These are phyloP conservation scores for Hyaloscypha bicolor DNA, from an alignment of 495 filamentous ascomycete genomes.

Conservation along the genomic window DNA sequence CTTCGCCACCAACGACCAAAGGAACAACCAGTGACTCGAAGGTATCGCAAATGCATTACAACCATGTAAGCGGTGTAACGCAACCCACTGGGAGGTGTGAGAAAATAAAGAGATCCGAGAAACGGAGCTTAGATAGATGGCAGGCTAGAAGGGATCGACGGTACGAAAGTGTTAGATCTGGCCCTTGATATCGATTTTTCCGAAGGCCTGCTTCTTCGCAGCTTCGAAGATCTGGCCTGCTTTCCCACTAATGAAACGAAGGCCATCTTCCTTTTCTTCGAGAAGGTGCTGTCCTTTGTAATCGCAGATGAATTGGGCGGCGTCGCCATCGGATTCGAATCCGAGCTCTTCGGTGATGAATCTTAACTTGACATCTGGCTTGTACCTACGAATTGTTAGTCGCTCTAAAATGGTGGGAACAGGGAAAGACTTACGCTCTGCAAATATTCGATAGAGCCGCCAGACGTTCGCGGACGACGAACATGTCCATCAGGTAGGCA, in stretches of 20 bases:
- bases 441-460: constrained; percentile 87
- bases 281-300: constrained; percentile 75
- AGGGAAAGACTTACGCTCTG: constrained; percentile 76
- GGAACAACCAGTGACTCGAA: constrained; percentile 26
- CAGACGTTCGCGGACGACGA: constrained; percentile 89
- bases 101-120: constrained; percentile 30
- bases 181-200: constrained; percentile 93
- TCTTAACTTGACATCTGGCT: constrained; percentile 81
- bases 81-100: constrained; percentile 25
- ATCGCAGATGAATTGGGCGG: constrained; percentile 84
- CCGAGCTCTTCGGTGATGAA: constrained; percentile 95
- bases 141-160: constrained; percentile 20
- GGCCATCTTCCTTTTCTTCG: constrained; percentile 70
- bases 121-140: constrained; percentile 23
- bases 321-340: constrained; percentile 91
- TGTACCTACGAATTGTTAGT: constrained; percentile 64
- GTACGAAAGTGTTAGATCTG: constrained; percentile 68
- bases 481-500: constrained; percentile 98
- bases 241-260: constrained; percentile 77
- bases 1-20: constrained; percentile 26
- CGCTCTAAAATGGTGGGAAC: neutral
- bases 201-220: constrained; percentile 70
- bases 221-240: constrained; percentile 72
- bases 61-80: constrained; percentile 12
- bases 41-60: constrained; percentile 14